Evolutionary conservation across 805 yeast species (phyloP), one percentile per base, ranked within the genome.

Genomic region (Suhomyces emberorum): DNA sequence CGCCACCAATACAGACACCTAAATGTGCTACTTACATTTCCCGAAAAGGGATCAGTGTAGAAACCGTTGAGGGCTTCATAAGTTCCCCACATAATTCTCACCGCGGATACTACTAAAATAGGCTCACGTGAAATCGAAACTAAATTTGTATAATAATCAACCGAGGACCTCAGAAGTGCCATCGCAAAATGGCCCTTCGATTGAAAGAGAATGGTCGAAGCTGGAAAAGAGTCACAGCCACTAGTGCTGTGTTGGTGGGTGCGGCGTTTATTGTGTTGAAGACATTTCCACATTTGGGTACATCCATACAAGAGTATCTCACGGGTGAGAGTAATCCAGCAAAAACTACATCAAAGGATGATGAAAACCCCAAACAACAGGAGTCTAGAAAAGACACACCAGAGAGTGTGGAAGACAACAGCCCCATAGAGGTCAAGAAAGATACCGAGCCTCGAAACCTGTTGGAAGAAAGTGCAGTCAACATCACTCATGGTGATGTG

Each of bases 241-340:
- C 74, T 2, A 65, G 76, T 7, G 69, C 69, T 0, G 65, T 64
- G 9, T 45, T 69, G 3, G 35, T 72, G 9, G 76, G 76, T 16
- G 69, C 71, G 3, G 58, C 71, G 0, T 53, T 64, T 18, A 30
- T 74, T 4, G 41, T 73, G 7, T 54, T 74, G 39, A 63, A 63
- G 35, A 74, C 77, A 4, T 74, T 64, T 41, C 80, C 80, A n/a
- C 79, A 74, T 43, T 53, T 74, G 28, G 55, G 54, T 37, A 42
- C 55, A n/a, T 39, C 54, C 9, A 23, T 63, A 12, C 49, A 41
- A 35, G 42, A 52, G 15, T 53, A 43, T 32, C 21, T 63, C 2
- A 42, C 47, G 3, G 58, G 58, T n/a, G 34, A 37, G 37, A 47
- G 42, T 28, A 45, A 43, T 15, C 46, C 39, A 20, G 46, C 35